Evolutionary conservation across 225 moss, liverwort and hornwort genomes (phyloP).

Genomic region (Pseudisothecium myosuroides): DNA sequence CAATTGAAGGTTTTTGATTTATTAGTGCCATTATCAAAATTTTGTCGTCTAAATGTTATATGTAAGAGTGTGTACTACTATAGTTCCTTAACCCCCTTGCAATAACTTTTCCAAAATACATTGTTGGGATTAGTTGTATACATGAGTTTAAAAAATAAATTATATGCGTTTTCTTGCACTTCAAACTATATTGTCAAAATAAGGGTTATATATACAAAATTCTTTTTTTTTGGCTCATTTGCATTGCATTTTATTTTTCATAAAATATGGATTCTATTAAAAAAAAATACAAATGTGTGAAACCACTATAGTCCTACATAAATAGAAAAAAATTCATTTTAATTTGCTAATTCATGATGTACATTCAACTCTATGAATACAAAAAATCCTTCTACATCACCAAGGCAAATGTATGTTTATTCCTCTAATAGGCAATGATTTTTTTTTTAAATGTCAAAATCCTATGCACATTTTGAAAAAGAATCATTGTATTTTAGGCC

Average conservation of each 20-base stretch:
- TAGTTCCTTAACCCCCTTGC: neutral
- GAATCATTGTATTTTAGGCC: neutral
- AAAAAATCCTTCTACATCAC: neutral
- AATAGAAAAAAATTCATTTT: neutral
- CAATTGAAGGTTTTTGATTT: neutral
- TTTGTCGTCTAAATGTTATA: neutral
- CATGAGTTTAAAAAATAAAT: too few species aligned
- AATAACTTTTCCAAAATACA: neutral
- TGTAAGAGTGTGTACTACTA: neutral
- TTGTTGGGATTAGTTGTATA: neutral
- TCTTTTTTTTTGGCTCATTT: neutral
- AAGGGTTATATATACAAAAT: neutral
- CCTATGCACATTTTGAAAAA: neutral
- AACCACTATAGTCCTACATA: neutral
- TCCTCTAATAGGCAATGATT: neutral
- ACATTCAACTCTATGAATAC: neutral
- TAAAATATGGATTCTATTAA: neutral
- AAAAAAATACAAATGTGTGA: neutral
- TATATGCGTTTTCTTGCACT: neutral
- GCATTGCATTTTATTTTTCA: neutral
- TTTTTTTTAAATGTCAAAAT: neutral
- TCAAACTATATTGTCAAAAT: neutral
- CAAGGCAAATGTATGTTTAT: neutral
- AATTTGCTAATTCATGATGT: neutral
- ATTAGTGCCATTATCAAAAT: neutral